Evolutionary conservation across 2,329 filamentous ascomycete genomes (phyloP), one percentile per base, ranked within the genome.

Genomic region (Trichoderma oligosporum): DNA sequence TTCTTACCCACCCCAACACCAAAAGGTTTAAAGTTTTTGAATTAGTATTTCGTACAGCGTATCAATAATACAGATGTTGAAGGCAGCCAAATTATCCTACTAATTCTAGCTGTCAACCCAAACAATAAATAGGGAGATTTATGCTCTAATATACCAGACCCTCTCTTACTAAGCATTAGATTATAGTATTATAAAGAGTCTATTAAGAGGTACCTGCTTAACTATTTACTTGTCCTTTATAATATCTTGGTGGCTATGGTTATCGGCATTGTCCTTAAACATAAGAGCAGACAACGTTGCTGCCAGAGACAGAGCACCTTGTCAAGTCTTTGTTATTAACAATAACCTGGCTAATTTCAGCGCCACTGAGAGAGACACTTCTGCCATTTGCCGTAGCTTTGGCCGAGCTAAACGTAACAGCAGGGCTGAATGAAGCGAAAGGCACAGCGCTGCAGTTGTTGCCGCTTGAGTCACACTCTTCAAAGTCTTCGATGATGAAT

Each of bases 391-490:
- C 9, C 9, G 39, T 45, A 20, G 51, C 51, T 20, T 38, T 35
- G 20, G 51, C 51, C 31, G 39, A 45, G 22, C 38, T 54, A 24
- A 54, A 54, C 11, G n/a, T 42, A n/a, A 54, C 41, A 7, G 51
- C 51, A 18, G 51, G 51, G 39, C 51, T 54, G 29, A 54, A 54
- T 4, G 51, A 54, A 9, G 51, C 51, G 24, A 54, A 54, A 25
- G 51, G 51, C 7, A 54, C 51, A 24, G 31, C n/a, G 20, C 36
- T 27, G 29, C 51, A 54, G 39, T 54, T 33, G 22, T 29, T 45
- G 2, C 51, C 51, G 18, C 36, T 33, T 14, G 29, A 24, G n/a
- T 27, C 45, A n/a, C 51, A 54, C 29, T 45, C 39, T 18, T 54
- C 51, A 20, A 54, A 54, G 20, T 54, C 51, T 14, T 54, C 51